Base-by-base conservation (phyloP, 441 rosid genomes). In the Omphalea diandra region DNA sequence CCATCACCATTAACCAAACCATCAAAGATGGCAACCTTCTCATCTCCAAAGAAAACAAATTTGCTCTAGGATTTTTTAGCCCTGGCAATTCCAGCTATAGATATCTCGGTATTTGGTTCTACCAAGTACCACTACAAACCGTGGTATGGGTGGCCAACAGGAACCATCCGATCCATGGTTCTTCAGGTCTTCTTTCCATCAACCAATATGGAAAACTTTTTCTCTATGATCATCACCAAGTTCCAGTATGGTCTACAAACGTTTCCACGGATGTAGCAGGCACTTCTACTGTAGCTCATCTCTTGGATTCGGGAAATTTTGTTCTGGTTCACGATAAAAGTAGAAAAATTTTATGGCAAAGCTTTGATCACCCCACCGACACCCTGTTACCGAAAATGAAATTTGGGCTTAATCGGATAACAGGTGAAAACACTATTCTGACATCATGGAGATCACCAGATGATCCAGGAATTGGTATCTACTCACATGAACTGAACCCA, bases 71-170 rank as follows among this genome's bases (percentile, higher is more conserved):
- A 20, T 77, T 73, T 52, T 72, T 77, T 36, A 56, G 38, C 57
- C 74, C 63, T 10, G 67, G 56, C 2, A 63, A 43, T 38, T 46
- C 76, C 7, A 64, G 10, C 22, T 9, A 11, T 26, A 53, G 65
- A 29, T 72, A 76, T 63, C 44, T 76, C 22, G 78, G 78, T 20
- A 70, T 75, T 29, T 75, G 78, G 78, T 75, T 47, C 32, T 33
- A 70, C 49, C 43, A 47, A 20, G 14, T 75, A 15, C 33, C 63
- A 7, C 68, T 36, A 17, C 36, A 11, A 66, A 36, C 62, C 6
- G 68, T 70, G 9, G 74, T 75, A 36, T 75, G 78, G 78, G 78
- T 75, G 1, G 78, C 78, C 53, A 75, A 75, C 31, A 58, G 74
- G 35, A 50, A 58, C 7, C 4, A 26, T 7, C 79, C 79, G 2